A percentile compares a stretch with the other conserved stretches of the same genome.
Evolutionary conservation across 192 early-diverging fungal species (phyloP).

Genomic region (Gigaspora rosea): DNA sequence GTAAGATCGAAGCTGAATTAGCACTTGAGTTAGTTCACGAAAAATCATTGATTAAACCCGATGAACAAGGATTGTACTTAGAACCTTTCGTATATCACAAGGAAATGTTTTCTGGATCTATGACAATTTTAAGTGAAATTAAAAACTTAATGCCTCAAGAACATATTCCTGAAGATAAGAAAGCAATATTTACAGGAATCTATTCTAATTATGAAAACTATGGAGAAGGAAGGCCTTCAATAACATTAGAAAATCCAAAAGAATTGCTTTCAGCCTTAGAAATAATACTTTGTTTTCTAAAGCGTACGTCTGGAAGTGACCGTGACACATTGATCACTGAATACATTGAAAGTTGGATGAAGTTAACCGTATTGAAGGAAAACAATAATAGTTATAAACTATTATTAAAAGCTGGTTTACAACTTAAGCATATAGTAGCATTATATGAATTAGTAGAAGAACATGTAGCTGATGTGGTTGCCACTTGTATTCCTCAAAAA

Average conservation of each 20-base stretch:
- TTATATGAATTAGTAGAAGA: slow-evolving; percentile 34
- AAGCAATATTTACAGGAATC: background rate
- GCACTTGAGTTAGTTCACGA: slow-evolving; percentile 21
- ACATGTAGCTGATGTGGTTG: slow-evolving; percentile 13
- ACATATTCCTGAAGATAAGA: background rate
- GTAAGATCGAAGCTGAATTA: slow-evolving; percentile 29
- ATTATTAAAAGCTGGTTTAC: background rate
- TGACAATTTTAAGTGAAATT: slow-evolving; percentile 25
- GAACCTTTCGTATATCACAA: slow-evolving; percentile 29
- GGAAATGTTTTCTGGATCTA: slow-evolving; percentile 26
- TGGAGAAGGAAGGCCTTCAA: background rate
- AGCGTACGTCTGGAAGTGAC: slow-evolving; percentile 11
- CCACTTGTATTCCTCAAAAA: slow-evolving; percentile 8
- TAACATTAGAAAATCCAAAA: slow-evolving; percentile 4
- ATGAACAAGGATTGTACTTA: background rate
- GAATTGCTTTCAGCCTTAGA: slow-evolving; percentile 28
- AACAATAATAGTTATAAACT: background rate
- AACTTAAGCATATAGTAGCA: slow-evolving; percentile 28
- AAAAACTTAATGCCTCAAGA: slow-evolving; percentile 24
- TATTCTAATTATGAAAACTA: background rate
- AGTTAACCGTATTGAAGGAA: slow-evolving; percentile 2
- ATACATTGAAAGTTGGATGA: slow-evolving; percentile 29
- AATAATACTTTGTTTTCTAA: slow-evolving; percentile 33
- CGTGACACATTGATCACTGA: slow-evolving; percentile 20
- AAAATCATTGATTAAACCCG: slow-evolving; percentile 26